phyloP scores from a whole-genome alignment of 2,329 filamentous ascomycete species.

The Fusarium piperis region DNA sequence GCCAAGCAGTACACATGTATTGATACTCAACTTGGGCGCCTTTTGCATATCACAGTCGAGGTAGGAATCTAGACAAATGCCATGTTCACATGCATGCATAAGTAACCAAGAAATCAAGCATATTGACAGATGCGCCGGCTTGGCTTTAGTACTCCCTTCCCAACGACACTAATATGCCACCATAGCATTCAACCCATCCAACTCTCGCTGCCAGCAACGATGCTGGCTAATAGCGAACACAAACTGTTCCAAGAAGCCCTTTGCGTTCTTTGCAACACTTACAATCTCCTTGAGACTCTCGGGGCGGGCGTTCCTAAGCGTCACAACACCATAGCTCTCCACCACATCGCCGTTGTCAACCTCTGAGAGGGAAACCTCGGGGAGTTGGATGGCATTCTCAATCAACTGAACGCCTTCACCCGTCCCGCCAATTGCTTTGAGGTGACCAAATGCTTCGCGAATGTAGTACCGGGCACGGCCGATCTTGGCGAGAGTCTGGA shows the following conservation, averaged over 20 bases:
- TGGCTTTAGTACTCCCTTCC: no score
- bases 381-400: conserved; percentile 55
- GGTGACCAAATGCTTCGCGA: conserved; percentile 81
- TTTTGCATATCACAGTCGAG: no score
- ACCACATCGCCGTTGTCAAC: conserved; percentile 54
- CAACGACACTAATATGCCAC: conserved; percentile 70
- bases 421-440: conserved; percentile 81
- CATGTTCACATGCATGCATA: no score
- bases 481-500: conserved; percentile 71
- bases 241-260: conserved; percentile 76
- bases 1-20: no score
- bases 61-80: no score
- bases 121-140: no score
- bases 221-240: conserved; percentile 76
- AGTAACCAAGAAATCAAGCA: no score
- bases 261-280: conserved; percentile 72
- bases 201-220: conserved; percentile 77
- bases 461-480: conserved; percentile 81
- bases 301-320: conserved; percentile 63
- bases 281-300: conserved; percentile 70
- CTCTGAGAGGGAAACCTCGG: conserved; percentile 53
- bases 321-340: conserved; percentile 83
- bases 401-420: conserved; percentile 77
- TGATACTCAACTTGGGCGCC: no score
- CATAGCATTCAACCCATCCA: conserved; percentile 72